Evolutionary conservation across 1,284 basidiomycete species (phyloP), one percentile per base, ranked within the genome.

Genomic region (Sporisorium scitamineum): DNA sequence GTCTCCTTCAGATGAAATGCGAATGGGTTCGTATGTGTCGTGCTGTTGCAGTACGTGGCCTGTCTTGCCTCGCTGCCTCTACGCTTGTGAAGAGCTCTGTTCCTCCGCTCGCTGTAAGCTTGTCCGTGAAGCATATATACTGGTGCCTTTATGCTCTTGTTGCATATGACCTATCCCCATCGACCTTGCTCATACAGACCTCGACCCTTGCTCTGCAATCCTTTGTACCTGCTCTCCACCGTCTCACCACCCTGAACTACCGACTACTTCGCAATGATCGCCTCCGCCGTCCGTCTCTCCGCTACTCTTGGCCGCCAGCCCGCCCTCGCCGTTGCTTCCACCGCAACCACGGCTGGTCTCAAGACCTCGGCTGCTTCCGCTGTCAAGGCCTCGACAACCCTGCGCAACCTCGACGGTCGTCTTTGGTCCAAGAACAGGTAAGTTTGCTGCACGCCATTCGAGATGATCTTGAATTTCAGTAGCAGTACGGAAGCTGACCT

Each of bases 401-500:
- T 70, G 22, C 59, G 70, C 44, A 66, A 66, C 54, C 59, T 60
- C 20, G 74, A 76, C 24, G 74, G 74, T 14, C 74, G 74, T 18
- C 52, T 76, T 22, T 69, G 62, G 61, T 72, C 70, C 51, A 61
- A 63, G 48, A 72, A 69, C 70, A 61, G 73, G 73, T 75, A 62
- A 29, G 67, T 74, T 4, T 39, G n/a, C n/a, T 22, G 31, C 20
- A 16, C 37, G 26, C n/a, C 34, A n/a, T 29, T 14, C 5, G 18
- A 39, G n/a, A 16, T 7, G 9, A 42, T 31, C 18, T 3, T 27
- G 16, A n/a, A n/a, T n/a, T n/a, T n/a, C 26, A 50, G 18, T 3
- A 37, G 18, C 13, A 39, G 39, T 9, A 42, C n/a, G 10, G 45
- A 42, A 31, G 20, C 53, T 62, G 45, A 62, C 53, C 53, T 20